Percentiles rank a stretch among this genome's conserved stretches.
These are phyloP conservation scores for Boletus reticuloceps DNA, from an alignment of 768 basidiomycete genomes.

Conservation along the genomic window DNA sequence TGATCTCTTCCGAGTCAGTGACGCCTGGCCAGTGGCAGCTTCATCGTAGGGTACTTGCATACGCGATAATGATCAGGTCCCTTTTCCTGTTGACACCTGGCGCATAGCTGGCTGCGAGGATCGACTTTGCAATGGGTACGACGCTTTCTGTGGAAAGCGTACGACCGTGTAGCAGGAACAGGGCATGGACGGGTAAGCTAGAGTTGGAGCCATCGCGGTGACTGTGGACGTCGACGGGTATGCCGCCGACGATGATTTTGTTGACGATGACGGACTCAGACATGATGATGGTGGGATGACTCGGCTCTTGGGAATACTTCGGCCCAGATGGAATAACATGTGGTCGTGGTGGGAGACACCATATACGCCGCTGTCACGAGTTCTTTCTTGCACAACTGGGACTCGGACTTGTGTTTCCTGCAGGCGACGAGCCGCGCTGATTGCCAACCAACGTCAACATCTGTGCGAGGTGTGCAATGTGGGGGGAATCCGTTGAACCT, in stretches of 20 bases:
- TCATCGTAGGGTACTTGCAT: slow-evolving; percentile 17
- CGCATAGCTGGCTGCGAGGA: slow-evolving; percentile 22
- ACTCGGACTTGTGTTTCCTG: no score
- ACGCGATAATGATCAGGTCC: slow-evolving; percentile 28
- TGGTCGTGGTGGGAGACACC: no score
- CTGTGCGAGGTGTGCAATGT: no score
- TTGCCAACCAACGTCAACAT: no score
- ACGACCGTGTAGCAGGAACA: slow-evolving; percentile 32
- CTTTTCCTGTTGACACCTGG: slow-evolving; percentile 11
- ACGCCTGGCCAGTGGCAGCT: neutral
- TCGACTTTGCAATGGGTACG: slow-evolving; percentile 12
- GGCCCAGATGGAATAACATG: no score
- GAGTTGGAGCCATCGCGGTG: slow-evolving; percentile 16
- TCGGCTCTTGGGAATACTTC: neutral
- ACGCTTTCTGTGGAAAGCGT: slow-evolving; percentile 11
- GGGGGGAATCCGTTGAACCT: no score
- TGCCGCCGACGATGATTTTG: slow-evolving; percentile 24
- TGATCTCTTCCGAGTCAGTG: slow-evolving; percentile 4
- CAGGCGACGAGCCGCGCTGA: no score
- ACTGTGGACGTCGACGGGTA: slow-evolving; percentile 24
- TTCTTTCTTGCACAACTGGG: no score
- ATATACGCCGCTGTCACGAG: no score
- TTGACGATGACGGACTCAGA: slow-evolving; percentile 10
- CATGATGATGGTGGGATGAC: slow-evolving; percentile 13
- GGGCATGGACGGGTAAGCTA: slow-evolving; percentile 22